These are phyloP conservation scores for Taphrina pruni DNA, from an alignment of 1,139 yeast species.

Conservation along the genomic window DNA sequence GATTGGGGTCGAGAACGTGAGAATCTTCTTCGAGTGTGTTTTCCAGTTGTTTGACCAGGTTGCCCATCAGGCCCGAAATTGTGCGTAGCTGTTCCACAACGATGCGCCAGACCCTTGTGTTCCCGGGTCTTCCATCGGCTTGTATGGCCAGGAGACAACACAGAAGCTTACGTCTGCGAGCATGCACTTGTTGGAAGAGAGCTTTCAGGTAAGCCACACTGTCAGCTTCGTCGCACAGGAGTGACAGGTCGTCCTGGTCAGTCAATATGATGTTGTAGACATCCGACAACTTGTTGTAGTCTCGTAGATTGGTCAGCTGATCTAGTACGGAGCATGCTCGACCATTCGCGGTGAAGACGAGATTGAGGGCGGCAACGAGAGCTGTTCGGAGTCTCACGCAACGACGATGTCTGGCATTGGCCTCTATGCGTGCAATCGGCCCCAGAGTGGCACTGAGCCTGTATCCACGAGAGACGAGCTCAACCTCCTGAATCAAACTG, in stretches of 20 bases:
- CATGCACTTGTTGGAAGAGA: conserved; percentile 53
- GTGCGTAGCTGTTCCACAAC: conserved; percentile 50
- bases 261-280: conserved; percentile 38
- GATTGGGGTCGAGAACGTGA: conserved; percentile 20
- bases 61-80: conserved; percentile 48
- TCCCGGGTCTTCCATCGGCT: conserved; percentile 49
- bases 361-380: conserved; percentile 47
- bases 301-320: conserved; percentile 29
- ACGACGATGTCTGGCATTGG: conserved; percentile 26
- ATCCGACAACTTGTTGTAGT: conserved; percentile 39
- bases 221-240: conserved; percentile 35
- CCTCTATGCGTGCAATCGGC: conserved; percentile 34
- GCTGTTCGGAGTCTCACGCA: conserved; percentile 29
- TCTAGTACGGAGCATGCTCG: conserved; percentile 46
- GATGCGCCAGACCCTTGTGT: conserved; percentile 51
- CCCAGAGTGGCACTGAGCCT: conserved; percentile 45
- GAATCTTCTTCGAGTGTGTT: conserved; percentile 46
- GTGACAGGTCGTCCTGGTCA: conserved; percentile 43
- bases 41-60: conserved; percentile 49
- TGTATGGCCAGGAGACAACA: conserved; percentile 55
- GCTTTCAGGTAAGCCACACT: conserved; percentile 47
- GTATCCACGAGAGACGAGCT: conserved; percentile 52
- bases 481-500: conserved; percentile 53
- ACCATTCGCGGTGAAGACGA: conserved; percentile 44
- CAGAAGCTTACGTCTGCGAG: conserved; percentile 54